Evolutionary conservation across 192 early-diverging fungal genomes (phyloP).

Genomic region (Spinellus fusiger): DNA sequence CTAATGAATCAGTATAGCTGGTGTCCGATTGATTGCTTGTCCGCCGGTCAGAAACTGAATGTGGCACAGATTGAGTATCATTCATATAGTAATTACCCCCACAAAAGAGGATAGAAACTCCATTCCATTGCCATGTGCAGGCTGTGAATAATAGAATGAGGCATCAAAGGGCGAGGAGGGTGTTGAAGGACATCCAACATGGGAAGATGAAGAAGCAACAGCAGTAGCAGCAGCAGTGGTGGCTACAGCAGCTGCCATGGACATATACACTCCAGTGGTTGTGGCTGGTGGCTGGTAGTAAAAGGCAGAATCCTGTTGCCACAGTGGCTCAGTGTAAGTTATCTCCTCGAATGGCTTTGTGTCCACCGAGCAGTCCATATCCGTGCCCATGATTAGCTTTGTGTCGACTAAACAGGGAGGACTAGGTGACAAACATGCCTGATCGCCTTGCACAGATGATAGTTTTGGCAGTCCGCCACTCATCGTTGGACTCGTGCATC

Average conservation of each 20-base stretch:
- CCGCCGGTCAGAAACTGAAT: background rate
- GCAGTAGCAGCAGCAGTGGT: constrained; percentile 17
- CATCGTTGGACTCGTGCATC: constrained; percentile 10
- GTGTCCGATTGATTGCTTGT: background rate
- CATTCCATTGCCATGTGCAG: background rate
- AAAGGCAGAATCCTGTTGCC: background rate
- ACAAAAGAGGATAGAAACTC: background rate
- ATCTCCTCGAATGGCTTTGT: background rate
- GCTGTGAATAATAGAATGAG: background rate
- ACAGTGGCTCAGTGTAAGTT: background rate
- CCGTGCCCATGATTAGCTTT: background rate
- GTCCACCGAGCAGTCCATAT: background rate
- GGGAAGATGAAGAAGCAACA: background rate
- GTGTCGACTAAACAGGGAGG: background rate
- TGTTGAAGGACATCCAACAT: background rate
- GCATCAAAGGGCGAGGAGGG: background rate
- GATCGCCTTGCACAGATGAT: background rate
- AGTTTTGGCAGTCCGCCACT: background rate
- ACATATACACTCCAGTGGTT: background rate
- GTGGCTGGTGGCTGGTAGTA: background rate
- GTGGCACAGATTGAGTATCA: background rate
- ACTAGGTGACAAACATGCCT: background rate
- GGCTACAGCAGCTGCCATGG: constrained; percentile 14
- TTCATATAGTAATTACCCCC: background rate
- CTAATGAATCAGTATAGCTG: background rate